phyloP scores from a whole-genome alignment of 768 basidiomycete species.

The Pleurotus giganteus region DNA sequence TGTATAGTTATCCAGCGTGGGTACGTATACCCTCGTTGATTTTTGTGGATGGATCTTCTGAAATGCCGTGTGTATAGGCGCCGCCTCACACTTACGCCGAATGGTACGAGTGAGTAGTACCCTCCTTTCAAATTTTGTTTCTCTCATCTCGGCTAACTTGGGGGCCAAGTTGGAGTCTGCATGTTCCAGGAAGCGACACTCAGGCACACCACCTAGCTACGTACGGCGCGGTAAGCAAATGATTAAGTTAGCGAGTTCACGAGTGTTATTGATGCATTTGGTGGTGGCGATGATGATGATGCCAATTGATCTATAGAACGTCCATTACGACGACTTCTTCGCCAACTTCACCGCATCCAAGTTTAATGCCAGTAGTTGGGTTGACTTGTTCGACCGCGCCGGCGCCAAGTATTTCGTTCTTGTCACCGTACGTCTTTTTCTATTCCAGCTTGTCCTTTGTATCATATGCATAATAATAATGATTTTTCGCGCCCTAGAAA shows the following conservation, averaged over 20 bases:
- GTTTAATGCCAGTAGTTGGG: slow-evolving; percentile 55
- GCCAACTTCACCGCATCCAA: slow-evolving; percentile 47
- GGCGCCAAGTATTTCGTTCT: slow-evolving; percentile 65
- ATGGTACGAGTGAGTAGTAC: slow-evolving; percentile 51
- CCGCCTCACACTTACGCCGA: slow-evolving; percentile 44
- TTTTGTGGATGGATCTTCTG: background rate
- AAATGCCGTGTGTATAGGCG: slow-evolving; percentile 24
- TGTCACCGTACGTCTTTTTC: slow-evolving; percentile 39
- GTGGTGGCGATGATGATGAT: too few relatives aligned
- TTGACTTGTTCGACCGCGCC: slow-evolving; percentile 50
- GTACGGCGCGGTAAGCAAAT: slow-evolving; percentile 36
- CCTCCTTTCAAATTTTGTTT: background rate
- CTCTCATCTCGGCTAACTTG: background rate
- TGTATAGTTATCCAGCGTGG: slow-evolving; percentile 47
- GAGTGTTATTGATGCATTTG: background rate
- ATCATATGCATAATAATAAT: background rate
- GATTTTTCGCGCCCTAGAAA: slow-evolving; percentile 32
- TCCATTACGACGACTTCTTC: slow-evolving; percentile 60
- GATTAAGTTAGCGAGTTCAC: background rate
- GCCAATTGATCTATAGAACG: slow-evolving; percentile 26
- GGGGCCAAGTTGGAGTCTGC: slow-evolving; percentile 35
- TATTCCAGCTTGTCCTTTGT: background rate
- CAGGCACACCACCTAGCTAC: slow-evolving; percentile 49
- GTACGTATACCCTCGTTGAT: slow-evolving; percentile 13
- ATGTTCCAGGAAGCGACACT: slow-evolving; percentile 36